These are phyloP conservation scores for Amylostereum chailletii DNA, from an alignment of 1,284 basidiomycete species.

Conservation along the genomic window DNA sequence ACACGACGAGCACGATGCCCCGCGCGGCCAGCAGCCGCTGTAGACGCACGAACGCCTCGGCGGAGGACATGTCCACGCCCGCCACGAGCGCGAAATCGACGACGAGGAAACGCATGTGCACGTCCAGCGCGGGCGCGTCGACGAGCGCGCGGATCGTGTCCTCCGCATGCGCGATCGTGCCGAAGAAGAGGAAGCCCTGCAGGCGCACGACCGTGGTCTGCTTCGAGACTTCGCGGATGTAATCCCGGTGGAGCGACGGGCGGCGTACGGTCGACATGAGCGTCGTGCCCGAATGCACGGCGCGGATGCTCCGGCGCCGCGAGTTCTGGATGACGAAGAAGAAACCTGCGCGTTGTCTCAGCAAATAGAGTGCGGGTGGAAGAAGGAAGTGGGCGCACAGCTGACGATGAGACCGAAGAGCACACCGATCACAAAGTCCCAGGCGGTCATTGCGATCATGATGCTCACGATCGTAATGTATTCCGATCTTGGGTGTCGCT, in stretches of 20 bases:
- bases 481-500: conserved; percentile 37
- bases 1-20: conserved; percentile 81
- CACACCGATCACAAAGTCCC: conserved; percentile 94
- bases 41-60: conserved; percentile 91
- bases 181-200: conserved; percentile 96
- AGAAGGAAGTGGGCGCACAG: conserved; percentile 41
- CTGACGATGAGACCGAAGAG: conserved; percentile 88
- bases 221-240: conserved; percentile 84
- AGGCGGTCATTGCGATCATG: conserved; percentile 87
- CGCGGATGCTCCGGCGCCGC: conserved; percentile 73
- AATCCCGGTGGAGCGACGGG: conserved; percentile 81
- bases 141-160: conserved; percentile 71
- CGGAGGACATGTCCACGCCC: conserved; percentile 91
- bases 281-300: conserved; percentile 70
- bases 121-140: conserved; percentile 65
- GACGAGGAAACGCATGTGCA: conserved; percentile 82
- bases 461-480: conserved; percentile 76
- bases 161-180: conserved; percentile 87
- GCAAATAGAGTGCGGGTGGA: neutral
- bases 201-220: conserved; percentile 88
- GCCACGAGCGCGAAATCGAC: conserved; percentile 81
- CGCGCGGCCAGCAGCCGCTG: conserved; percentile 77
- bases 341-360: conserved; percentile 44
- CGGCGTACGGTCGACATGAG: conserved; percentile 88
- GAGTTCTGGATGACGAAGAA: conserved; percentile 97